phyloP scores from a whole-genome alignment of 2,329 filamentous ascomycete genomes.

The Epicoccum nigrum region DNA sequence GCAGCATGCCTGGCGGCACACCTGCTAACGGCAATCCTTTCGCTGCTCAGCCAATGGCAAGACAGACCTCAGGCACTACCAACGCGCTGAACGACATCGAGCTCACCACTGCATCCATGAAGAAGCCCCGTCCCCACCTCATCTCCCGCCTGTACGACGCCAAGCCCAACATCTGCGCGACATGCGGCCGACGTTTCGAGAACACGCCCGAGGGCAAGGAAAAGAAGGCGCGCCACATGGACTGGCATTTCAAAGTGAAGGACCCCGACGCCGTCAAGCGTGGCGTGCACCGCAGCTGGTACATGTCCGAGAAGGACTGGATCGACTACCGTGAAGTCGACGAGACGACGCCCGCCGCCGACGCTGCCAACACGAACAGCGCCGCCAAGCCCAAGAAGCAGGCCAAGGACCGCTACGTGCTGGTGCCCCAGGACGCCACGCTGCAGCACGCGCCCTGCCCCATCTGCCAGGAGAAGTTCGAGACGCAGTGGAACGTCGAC shows the following conservation, averaged over 20 bases:
- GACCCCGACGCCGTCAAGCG: conserved; percentile 85
- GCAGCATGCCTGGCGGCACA: conserved; percentile 32
- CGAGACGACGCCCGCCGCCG: conserved; percentile 58
- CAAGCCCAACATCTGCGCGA: conserved; percentile 84
- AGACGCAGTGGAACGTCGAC: conserved; percentile 89
- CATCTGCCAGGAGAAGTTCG: conserved; percentile 94
- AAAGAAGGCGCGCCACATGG: conserved; percentile 89
- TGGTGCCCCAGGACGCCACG: conserved; percentile 78
- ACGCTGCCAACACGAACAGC: conserved; percentile 41
- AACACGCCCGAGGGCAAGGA: conserved; percentile 77
- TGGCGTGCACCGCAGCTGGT: conserved; percentile 92
- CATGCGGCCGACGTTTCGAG: conserved; percentile 87
- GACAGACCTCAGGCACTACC: conserved; percentile 41
- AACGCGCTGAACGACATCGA: conserved; percentile 58
- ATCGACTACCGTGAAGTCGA: conserved; percentile 81
- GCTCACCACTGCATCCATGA: conserved; percentile 72
- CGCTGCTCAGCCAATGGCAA: conserved; percentile 33
- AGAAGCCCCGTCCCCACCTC: conserved; percentile 76
- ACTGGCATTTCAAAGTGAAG: conserved; percentile 97
- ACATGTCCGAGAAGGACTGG: conserved; percentile 95
- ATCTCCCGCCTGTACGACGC: conserved; percentile 78
- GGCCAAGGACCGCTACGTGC: conserved; percentile 73
- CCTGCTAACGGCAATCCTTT: conserved; percentile 36
- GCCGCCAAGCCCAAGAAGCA: conserved; percentile 56
- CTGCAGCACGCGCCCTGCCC: conserved; percentile 81